A percentile compares a stretch with the other conserved stretches of the same genome.
phyloP scores from a whole-genome alignment of 1,139 yeast genomes.

The Saccharomyces hybrid region DNA sequence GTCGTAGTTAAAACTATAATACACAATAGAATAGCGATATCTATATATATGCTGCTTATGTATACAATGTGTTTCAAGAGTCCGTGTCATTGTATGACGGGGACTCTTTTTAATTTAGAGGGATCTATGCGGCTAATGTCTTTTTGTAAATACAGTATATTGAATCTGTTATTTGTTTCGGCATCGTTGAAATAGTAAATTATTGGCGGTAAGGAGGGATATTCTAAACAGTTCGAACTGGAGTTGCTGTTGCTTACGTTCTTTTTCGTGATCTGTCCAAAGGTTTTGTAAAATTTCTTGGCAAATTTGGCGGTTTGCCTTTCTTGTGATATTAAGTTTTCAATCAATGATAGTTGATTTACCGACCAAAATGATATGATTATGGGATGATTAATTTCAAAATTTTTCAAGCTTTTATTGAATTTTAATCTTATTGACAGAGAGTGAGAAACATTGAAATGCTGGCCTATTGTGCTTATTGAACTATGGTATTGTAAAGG shows the following conservation, averaged over 20 bases:
- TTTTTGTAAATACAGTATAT: constrained; percentile 2
- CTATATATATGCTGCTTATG: no score
- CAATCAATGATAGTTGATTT: constrained; percentile 39
- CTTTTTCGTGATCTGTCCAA: constrained; percentile 24
- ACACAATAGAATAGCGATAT: neutral
- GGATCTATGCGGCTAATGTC: neutral
- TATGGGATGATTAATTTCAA: constrained; percentile 45
- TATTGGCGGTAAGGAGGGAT: constrained; percentile 33
- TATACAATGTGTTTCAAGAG: neutral
- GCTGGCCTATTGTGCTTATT: constrained; percentile 42
- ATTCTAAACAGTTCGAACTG: constrained; percentile 21
- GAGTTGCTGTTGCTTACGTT: constrained; percentile 18
- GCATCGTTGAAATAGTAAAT: constrained; percentile 16
- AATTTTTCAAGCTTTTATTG: constrained; percentile 40
- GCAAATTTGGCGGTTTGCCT: constrained; percentile 40
- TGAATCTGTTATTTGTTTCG: constrained; percentile 15
- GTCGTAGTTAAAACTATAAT: neutral
- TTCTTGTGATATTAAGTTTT: constrained; percentile 48
- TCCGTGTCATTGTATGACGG: constrained; percentile 21
- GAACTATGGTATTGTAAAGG: constrained; percentile 36
- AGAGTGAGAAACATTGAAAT: constrained; percentile 49
- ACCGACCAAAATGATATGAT: constrained; percentile 48
- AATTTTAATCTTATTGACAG: constrained; percentile 44
- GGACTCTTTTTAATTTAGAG: constrained; percentile 11
- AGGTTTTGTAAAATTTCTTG: constrained; percentile 27